Evolutionary conservation across 345 rosid species (phyloP), one percentile per base, ranked within the genome.

Genomic region (Dipteronia sinensis): DNA sequence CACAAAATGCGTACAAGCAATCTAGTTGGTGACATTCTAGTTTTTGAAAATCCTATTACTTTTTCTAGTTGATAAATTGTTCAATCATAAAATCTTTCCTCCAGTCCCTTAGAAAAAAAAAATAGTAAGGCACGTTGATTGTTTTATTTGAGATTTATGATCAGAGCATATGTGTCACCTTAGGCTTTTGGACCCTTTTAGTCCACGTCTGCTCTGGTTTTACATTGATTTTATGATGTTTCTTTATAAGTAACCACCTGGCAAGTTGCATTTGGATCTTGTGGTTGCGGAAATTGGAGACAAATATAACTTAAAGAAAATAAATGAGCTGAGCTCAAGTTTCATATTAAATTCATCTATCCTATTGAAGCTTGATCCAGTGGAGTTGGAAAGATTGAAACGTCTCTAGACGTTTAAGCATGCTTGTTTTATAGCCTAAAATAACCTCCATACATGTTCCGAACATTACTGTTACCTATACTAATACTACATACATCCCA

Each of bases 1-100:
- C 23, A 17, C n/a, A 19, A 65, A 65, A 65, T 17, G 19, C n/a
- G 55, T 13, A 49, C 55, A 49, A 49, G 55, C 55, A 3, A 15
- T 49, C 19, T 49, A 49, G 55, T 49, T 49, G 15, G 55, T 49
- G 55, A 34, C 47, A 31, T 65, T 16, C 40, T 10, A 8, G 19
- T 31, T 65, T 42, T 34, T 65, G 44, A 65, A n/a, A 19, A 65
- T 20, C 12, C 19, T 17, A 19, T 4, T 19, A 7, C 42, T 38
- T 65, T 65, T 65, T 65, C 69, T 65, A 65, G 69, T 65, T 65
- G 55, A 34, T 31, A 10, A 15, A 15, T 34, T 19, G 69, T 16
- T 31, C n/a, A 65, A 34, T 34, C 69, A 31, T 16, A 29, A 31
- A 16, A 6, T 7, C 23, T 65, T 65, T 34, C 3, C 69, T 19